Evolutionary conservation across 371 early-diverging fungal genomes (phyloP).

Genomic region (Apophysomyces trapeziformis): DNA sequence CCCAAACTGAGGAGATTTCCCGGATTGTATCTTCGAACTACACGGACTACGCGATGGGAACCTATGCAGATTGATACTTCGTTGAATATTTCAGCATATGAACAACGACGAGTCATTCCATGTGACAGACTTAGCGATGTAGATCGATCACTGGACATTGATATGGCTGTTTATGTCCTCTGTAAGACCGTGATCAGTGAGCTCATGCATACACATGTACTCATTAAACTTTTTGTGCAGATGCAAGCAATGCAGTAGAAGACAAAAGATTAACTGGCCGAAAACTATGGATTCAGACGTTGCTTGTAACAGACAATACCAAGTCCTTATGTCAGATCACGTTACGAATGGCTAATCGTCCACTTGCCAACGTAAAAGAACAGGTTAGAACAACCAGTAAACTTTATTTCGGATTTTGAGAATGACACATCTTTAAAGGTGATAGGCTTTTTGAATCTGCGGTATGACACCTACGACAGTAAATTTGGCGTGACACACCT

Average conservation of each 20-base stretch:
- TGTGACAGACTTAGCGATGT: slow-evolving; percentile 40
- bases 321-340: slow-evolving; percentile 33
- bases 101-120: slow-evolving; percentile 43
- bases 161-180: slow-evolving; percentile 59
- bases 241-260: not conserved
- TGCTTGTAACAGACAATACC: slow-evolving; percentile 39
- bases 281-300: slow-evolving; percentile 28
- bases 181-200: slow-evolving; percentile 41
- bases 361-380: slow-evolving; percentile 17
- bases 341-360: slow-evolving; percentile 23
- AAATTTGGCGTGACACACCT: slow-evolving; percentile 39
- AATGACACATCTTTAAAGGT: slow-evolving; percentile 19
- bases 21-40: slow-evolving; percentile 46
- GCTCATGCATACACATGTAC: not conserved
- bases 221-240: not conserved
- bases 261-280: slow-evolving; percentile 22
- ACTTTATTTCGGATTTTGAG: not conserved
- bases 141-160: slow-evolving; percentile 50
- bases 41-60: slow-evolving; percentile 47
- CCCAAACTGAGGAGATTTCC: slow-evolving; percentile 42
- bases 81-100: slow-evolving; percentile 32
- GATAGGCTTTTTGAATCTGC: slow-evolving; percentile 35
- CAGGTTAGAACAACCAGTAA: slow-evolving; percentile 20
- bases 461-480: slow-evolving; percentile 33
- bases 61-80: slow-evolving; percentile 29